Percentiles rank a stretch among this genome's conserved stretches.
These are phyloP conservation scores for Westerdykella ornata DNA, from an alignment of 2,329 filamentous ascomycete genomes.

Conservation along the genomic window DNA sequence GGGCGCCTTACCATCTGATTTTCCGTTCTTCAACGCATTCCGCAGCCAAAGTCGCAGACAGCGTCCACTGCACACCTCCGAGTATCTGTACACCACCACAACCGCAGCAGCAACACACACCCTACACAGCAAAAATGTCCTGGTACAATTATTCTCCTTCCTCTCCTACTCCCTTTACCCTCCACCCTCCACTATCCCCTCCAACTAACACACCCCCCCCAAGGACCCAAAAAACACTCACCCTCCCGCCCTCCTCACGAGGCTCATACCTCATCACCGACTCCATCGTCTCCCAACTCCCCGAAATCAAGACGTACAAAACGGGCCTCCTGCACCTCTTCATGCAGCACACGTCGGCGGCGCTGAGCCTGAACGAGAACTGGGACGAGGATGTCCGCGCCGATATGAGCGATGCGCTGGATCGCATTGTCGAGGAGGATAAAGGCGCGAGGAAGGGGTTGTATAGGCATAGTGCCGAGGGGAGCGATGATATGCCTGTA, in stretches of 20 bases:
- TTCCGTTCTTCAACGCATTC: slow-evolving; percentile 12
- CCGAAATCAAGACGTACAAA: slow-evolving; percentile 77
- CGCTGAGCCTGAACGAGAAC: slow-evolving; percentile 89
- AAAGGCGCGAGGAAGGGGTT: slow-evolving; percentile 43
- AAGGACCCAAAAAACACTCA: slow-evolving; percentile 70
- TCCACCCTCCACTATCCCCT: slow-evolving; percentile 4
- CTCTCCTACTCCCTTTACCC: slow-evolving; percentile 4
- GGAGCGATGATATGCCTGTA: slow-evolving; percentile 87
- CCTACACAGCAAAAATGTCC: slow-evolving; percentile 20
- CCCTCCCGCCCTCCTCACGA: slow-evolving; percentile 66
- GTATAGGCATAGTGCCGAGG: slow-evolving; percentile 84
- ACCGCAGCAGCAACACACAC: background rate
- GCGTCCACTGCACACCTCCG: slow-evolving; percentile 20
- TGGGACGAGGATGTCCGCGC: slow-evolving; percentile 75
- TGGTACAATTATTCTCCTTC: slow-evolving; percentile 15
- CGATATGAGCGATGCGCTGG: slow-evolving; percentile 91
- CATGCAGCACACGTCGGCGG: slow-evolving; percentile 91
- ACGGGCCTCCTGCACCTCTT: slow-evolving; percentile 71
- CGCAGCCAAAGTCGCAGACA: slow-evolving; percentile 15
- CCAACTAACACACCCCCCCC: slow-evolving; percentile 1
- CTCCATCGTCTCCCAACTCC: slow-evolving; percentile 61
- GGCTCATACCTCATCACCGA: slow-evolving; percentile 89
- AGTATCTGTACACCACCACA: slow-evolving; percentile 18
- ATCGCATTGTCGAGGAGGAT: slow-evolving; percentile 82
- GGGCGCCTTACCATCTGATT: slow-evolving; percentile 32